Evolutionary conservation across 345 rosid genomes (phyloP), one percentile per base, ranked within the genome.

Genomic region (Populus deltoides): DNA sequence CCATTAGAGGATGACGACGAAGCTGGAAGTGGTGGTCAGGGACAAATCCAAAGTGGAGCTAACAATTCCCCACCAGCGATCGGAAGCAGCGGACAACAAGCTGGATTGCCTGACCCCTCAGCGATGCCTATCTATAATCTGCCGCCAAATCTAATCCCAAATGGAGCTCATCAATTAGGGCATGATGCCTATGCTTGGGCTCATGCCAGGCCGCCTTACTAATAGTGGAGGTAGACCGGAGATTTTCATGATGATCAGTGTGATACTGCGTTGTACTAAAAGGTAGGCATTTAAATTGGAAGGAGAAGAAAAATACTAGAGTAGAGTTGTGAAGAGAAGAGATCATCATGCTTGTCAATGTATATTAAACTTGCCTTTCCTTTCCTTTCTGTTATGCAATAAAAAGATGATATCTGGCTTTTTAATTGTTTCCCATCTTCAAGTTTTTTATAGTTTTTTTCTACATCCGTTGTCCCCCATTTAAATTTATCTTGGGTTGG

Each of bases 1-100:
- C 97, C 97, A 1, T 59, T 92, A 33, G 97, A 90, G 80, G 93
- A 91, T 1, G 93, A 92, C 2, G 97, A 91, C 68, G 90, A 86
- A 70, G 82, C 68, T 8, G 79, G 75, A 10, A 33, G 78, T 31
- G 86, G 63, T 31, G 86, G 77, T 0, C 86, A 83, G 53, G 86
- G 86, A 71, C 89, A 81, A 86, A 81, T 87, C 84, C 89, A 85
- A 24, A 84, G 86, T 31, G 85, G 86, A 45, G 83, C 47, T 24
- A 72, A 77, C 1, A 84, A 81, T 68, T 92, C 88, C 6, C 89
- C 92, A 4, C 92, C 92, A 0, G 74, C 83, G 51, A 87, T 85
- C 7, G 86, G 89, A 2, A 84, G 84, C 70, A 82, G 86, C 67
- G 86, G 81, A 8, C 83, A 79, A 38, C 84, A 71, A 6, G 31